A percentile compares a stretch with the other conserved stretches of the same genome.
Evolutionary conservation across 2,329 filamentous ascomycete genomes (phyloP).

Genomic region (Colletotrichum tabaci): DNA sequence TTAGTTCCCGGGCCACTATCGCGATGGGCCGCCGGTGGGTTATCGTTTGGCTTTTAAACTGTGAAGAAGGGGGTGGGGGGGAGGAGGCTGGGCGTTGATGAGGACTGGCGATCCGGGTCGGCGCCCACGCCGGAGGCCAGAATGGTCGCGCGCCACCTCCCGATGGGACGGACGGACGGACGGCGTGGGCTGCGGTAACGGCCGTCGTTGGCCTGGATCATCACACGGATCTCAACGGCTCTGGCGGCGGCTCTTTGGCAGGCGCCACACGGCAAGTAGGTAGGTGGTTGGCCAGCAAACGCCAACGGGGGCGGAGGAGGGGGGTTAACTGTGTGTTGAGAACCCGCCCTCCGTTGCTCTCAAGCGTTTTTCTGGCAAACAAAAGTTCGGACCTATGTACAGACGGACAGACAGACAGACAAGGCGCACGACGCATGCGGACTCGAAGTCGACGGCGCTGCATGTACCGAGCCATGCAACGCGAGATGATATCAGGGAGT

Average conservation of each 20-base stretch:
- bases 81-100: background rate
- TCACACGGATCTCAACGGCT: no score
- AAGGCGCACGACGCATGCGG: background rate
- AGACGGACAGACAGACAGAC: background rate
- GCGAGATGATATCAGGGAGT: background rate
- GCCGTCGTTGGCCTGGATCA: background rate
- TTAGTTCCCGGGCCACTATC: slow-evolving; percentile 2
- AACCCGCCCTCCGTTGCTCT: background rate
- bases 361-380: background rate
- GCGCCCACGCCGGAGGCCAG: background rate
- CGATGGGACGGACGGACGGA: background rate
- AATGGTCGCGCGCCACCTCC: background rate
- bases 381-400: background rate
- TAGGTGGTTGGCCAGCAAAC: background rate
- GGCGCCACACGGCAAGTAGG: background rate
- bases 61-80: background rate
- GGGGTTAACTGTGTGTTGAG: background rate
- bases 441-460: background rate
- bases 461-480: background rate
- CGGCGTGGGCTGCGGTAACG: background rate
- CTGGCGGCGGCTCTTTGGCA: background rate
- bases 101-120: background rate
- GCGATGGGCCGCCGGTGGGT: background rate
- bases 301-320: background rate
- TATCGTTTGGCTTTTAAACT: background rate